Percentiles rank a stretch among this genome's conserved stretches.
Evolutionary conservation across 2,329 filamentous ascomycete genomes (phyloP).

Genomic region (Colletotrichum echinochloae): DNA sequence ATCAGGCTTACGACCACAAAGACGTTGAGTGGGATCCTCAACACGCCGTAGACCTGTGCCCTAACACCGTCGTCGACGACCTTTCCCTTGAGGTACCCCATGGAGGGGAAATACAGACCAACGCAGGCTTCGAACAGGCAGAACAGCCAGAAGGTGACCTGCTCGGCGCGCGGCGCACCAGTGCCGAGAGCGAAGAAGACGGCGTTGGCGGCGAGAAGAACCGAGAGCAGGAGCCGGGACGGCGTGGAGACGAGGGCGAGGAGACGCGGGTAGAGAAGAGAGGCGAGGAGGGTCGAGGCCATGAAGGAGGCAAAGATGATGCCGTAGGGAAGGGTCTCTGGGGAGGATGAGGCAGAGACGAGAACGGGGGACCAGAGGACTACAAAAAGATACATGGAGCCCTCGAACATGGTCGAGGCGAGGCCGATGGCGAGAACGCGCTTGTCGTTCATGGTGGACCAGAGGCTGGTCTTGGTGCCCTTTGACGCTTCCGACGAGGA

Average conservation of each 20-base stretch:
- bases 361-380: constrained; percentile 70
- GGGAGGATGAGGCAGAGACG: constrained; percentile 49
- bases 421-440: constrained; percentile 63
- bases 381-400: constrained; percentile 70
- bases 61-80: constrained; percentile 64
- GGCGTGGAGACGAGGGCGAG: constrained; percentile 35
- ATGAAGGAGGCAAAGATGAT: constrained; percentile 70
- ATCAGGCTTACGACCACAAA: constrained; percentile 65
- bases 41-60: constrained; percentile 64
- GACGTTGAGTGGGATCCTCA: constrained; percentile 68
- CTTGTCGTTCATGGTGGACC: constrained; percentile 52
- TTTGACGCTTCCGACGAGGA: constrained; percentile 23
- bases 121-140: constrained; percentile 67
- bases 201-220: constrained; percentile 53
- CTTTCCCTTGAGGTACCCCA: constrained; percentile 64
- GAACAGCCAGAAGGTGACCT: constrained; percentile 64
- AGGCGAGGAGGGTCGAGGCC: constrained; percentile 70
- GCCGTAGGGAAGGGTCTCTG: constrained; percentile 55
- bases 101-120: constrained; percentile 67
- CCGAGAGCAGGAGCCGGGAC: constrained; percentile 49
- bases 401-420: constrained; percentile 68
- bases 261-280: constrained; percentile 58
- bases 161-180: constrained; percentile 49
- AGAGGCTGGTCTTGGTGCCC: constrained; percentile 38
- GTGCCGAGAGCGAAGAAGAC: constrained; percentile 52